phyloP scores from a whole-genome alignment of 2,329 filamentous ascomycete species.

The Colletotrichum filicis region DNA sequence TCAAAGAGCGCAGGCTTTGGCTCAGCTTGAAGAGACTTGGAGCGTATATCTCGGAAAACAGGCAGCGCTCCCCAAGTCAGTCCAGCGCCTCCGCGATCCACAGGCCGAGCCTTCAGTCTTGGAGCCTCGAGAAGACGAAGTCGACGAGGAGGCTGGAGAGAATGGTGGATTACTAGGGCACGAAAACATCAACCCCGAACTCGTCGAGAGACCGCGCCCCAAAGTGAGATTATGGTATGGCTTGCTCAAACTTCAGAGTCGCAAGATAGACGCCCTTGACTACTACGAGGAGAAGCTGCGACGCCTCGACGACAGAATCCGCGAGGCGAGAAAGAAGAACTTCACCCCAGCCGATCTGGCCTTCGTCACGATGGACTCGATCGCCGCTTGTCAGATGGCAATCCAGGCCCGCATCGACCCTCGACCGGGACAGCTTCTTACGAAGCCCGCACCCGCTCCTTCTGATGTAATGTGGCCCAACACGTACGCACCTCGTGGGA shows the following conservation, averaged over 20 bases:
- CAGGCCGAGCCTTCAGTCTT: constrained; percentile 25
- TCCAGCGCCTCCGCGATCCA: constrained; percentile 37
- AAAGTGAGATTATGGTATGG: constrained; percentile 83
- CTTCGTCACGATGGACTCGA: constrained; percentile 97
- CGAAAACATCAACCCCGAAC: constrained; percentile 36
- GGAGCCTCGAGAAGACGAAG: constrained; percentile 43
- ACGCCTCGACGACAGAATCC: constrained; percentile 80
- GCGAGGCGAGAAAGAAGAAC: constrained; percentile 75
- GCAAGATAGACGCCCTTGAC: constrained; percentile 88
- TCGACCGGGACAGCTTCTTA: constrained; percentile 84
- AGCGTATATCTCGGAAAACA: constrained; percentile 76
- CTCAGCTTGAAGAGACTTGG: constrained; percentile 85
- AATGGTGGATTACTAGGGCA: constrained; percentile 66
- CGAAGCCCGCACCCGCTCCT: constrained; percentile 87
- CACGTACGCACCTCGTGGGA: constrained; percentile 82
- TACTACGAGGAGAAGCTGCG: constrained; percentile 91
- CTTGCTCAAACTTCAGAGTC: constrained; percentile 75
- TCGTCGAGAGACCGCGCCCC: constrained; percentile 66
- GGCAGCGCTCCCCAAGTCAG: constrained; percentile 52
- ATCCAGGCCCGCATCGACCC: constrained; percentile 95
- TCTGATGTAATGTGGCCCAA: constrained; percentile 96
- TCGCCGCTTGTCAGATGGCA: constrained; percentile 92
- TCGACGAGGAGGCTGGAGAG: constrained; percentile 62
- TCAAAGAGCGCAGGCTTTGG: constrained; percentile 71
- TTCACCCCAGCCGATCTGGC: constrained; percentile 85